Conservation (phyloP, 208 protist genomes). For the Acanthamoeba lenticulata region DNA sequence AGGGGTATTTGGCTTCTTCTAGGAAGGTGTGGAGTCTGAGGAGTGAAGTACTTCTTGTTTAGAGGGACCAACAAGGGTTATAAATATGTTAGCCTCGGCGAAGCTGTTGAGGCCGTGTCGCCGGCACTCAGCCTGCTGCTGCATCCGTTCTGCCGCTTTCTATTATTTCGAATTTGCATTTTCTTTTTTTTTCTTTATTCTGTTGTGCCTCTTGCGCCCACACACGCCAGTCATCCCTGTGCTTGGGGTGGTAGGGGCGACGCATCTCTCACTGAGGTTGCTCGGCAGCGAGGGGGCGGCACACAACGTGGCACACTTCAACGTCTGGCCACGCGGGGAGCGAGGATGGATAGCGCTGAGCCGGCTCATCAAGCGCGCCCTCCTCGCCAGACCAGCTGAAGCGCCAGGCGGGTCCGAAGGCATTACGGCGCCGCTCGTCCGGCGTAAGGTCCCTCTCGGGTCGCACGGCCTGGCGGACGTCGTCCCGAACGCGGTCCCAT, state of each 20-base stretch:
- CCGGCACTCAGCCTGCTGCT: no score
- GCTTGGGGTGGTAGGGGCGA: no score
- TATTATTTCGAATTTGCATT: no score
- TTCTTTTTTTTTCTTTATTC: no score
- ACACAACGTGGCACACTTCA: slow-evolving; percentile 36
- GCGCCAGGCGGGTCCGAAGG: not conserved
- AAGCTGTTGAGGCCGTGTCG: no score
- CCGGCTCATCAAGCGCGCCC: not conserved
- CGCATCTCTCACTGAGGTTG: slow-evolving; percentile 67
- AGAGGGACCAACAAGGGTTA: no score
- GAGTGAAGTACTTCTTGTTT: no score
- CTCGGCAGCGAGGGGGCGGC: slow-evolving; percentile 44
- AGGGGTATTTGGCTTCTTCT: no score
- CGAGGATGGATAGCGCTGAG: slow-evolving; percentile 36
- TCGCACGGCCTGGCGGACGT: not conserved
- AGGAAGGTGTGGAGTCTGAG: no score
- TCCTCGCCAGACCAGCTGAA: slow-evolving; percentile 16
- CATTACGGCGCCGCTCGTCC: slow-evolving; percentile 20
- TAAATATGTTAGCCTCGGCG: no score
- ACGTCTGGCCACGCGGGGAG: not conserved
- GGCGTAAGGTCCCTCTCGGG: not conserved
- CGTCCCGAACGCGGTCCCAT: not conserved
- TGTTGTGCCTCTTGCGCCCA: not conserved
- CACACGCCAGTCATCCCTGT: not conserved
- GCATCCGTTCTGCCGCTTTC: no score